Conservation (phyloP, 129 eudicot species). For the Saussurea involucrata region DNA sequence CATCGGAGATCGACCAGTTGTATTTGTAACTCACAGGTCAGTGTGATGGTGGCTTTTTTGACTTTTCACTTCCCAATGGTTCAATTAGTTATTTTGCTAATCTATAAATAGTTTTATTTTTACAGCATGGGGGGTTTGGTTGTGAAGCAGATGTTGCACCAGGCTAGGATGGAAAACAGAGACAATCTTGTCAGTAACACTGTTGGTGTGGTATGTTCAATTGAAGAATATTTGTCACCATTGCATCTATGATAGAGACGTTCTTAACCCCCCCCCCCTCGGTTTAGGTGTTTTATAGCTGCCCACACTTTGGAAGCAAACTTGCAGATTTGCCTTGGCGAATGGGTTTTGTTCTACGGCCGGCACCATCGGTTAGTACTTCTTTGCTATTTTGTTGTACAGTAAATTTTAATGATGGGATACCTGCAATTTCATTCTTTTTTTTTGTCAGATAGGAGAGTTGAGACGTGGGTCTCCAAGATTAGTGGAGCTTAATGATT, state of each 20-base stretch:
- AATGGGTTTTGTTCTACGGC: conserved; percentile 96
- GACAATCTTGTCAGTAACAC: conserved; percentile 74
- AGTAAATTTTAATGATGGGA: not conserved
- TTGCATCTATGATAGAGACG: not conserved
- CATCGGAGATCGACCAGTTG: conserved; percentile 92
- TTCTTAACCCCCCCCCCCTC: not conserved
- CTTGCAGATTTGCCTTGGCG: conserved; percentile 99
- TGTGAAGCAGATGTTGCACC: conserved; percentile 91
- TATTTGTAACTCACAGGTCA: conserved; percentile 95
- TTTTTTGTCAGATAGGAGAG: conserved; percentile 82
- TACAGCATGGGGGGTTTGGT: conserved; percentile 98
- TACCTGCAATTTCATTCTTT: not conserved
- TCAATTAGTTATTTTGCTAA: not conserved
- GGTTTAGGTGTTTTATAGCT: conserved; percentile 87
- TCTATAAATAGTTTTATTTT: not conserved
- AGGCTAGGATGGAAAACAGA: conserved; percentile 69
- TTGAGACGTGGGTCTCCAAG: conserved; percentile 98
- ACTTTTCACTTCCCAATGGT: not conserved
- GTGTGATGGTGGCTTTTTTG: conserved; percentile 4
- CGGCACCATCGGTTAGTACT: conserved; percentile 95
- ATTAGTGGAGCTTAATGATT: conserved; percentile 79
- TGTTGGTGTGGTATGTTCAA: conserved; percentile 73
- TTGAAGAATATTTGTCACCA: not conserved
- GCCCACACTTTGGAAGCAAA: conserved; percentile 97
- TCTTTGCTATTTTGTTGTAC: too few relatives aligned